Conservation (phyloP, 2,329 filamentous ascomycete genomes). For the Aschersonia sp. region DNA sequence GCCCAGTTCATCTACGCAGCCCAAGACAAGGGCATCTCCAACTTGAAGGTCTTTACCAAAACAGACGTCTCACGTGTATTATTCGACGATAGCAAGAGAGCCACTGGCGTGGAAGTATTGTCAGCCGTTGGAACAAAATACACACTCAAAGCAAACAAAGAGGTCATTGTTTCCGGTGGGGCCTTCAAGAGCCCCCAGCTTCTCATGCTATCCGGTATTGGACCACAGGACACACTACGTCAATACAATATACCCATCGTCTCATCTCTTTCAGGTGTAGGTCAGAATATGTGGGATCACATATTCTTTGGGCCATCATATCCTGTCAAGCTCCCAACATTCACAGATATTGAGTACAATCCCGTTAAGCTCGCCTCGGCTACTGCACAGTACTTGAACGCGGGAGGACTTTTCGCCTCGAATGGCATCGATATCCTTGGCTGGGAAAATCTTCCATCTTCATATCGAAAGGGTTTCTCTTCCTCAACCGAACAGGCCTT, state of each 20-base stretch:
- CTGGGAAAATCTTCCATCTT: conserved; percentile 16
- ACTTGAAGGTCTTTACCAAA: conserved; percentile 23
- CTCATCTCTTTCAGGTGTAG: conserved; percentile 1
- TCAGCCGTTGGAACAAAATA: not conserved
- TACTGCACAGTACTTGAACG: not conserved
- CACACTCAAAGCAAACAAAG: conserved; percentile 1
- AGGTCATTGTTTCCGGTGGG: conserved; percentile 1
- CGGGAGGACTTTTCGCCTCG: not conserved
- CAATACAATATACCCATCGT: conserved; percentile 2
- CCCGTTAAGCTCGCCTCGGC: not conserved
- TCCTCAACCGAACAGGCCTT: conserved; percentile 9
- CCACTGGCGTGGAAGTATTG: conserved; percentile 21
- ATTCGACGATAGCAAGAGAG: conserved; percentile 23
- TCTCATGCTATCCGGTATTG: conserved; percentile 6
- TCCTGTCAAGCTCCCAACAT: conserved; percentile 3
- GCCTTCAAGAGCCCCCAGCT: conserved; percentile 5
- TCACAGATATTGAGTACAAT: conserved; percentile 1
- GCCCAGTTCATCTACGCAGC: conserved; percentile 12
- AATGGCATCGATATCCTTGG: conserved; percentile 7
- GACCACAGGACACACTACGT: conserved; percentile 1
- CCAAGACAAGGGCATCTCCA: conserved; percentile 9
- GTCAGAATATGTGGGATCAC: conserved; percentile 4
- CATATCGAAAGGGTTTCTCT: conserved; percentile 6
- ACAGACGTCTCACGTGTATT: conserved; percentile 29
- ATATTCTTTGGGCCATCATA: conserved; percentile 5